Evolutionary conservation across 31 red algal genomes (phyloP), one percentile per base, ranked within the genome.

Genomic region (Endocladia muricata): DNA sequence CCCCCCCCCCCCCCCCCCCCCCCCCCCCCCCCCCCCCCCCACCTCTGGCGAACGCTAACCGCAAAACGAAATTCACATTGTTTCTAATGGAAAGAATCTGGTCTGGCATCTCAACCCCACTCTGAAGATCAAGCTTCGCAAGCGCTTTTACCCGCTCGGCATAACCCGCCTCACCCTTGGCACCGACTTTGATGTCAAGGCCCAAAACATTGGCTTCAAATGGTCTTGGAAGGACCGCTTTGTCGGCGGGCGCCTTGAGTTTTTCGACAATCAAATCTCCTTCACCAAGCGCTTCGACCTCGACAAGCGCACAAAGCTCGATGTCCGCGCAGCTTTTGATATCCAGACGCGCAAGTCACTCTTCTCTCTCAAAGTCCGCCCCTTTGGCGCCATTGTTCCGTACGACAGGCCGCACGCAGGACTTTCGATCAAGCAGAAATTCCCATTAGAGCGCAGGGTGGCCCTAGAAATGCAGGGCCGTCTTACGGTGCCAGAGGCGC

Each of bases 141-240:
- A 88, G 41, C 59, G 69, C 35, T 76, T 94, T 52, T 78, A 88
- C 54, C 91, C 91, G 2, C 42, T 94, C 8, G 70, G 61, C 21
- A 43, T 94, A 2, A 94, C 91, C 1, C 65, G 81, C 15, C 78
- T 94, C 0, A 81, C 91, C 37, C 78, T 94, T 5, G 91, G 91
- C 57, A 79, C 77, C 0, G 91, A 94, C 52, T 65, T 86, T 61
- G 79, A 94, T 52, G 55, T 86, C 8, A 68, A 67, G 11, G 68
- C 51, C 32, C 77, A 76, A 4, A 36, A 70, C 39, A 55, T 84
- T 37, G 71, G 71, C 15, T 83, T 84, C 56, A 78, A 74, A 61
- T 94, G 82, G 80, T 81, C 83, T 23, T 94, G 91, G 91, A 71
- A 67, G 13, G 91, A 94, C 58, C 91, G 91, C 43, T 55, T 94